Conservation (phyloP, 2,329 filamentous ascomycete genomes). For the Corynespora cassiicola region DNA sequence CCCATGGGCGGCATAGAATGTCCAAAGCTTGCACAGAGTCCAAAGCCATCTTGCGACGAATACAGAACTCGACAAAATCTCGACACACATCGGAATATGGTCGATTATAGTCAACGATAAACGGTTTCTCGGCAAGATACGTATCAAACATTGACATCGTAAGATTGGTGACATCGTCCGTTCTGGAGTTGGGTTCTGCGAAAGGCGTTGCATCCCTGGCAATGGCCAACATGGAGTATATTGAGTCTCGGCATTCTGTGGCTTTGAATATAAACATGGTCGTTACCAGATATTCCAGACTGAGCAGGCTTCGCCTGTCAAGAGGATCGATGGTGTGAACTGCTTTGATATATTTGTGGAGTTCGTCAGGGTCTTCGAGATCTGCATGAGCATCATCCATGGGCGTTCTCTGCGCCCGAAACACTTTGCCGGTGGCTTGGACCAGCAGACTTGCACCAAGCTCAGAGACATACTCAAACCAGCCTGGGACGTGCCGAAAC, state of each 20-base stretch:
- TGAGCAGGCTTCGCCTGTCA: no score
- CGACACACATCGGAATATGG: slow-evolving; percentile 37
- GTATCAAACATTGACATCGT: no score
- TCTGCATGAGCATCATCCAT: neutral
- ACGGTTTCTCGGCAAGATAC: slow-evolving; percentile 23
- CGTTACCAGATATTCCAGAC: slow-evolving; percentile 44
- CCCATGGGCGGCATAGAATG: slow-evolving; percentile 49
- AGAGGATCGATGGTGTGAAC: no score
- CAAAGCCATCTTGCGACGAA: no score
- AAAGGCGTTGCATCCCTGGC: slow-evolving; percentile 38
- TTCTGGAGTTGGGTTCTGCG: no score
- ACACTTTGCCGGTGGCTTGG: slow-evolving; percentile 40
- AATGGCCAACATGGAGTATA: slow-evolving; percentile 44
- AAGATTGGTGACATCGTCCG: no score
- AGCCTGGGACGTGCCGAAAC: slow-evolving; percentile 30
- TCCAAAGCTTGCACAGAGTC: slow-evolving; percentile 40
- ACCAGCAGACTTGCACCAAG: slow-evolving; percentile 46
- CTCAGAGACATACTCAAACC: slow-evolving; percentile 43
- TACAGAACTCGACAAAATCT: slow-evolving; percentile 43
- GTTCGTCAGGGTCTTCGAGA: no score
- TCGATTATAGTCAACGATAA: slow-evolving; percentile 38
- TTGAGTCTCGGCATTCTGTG: slow-evolving; percentile 32
- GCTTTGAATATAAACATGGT: slow-evolving; percentile 37
- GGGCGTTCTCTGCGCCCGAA: slow-evolving; percentile 22
- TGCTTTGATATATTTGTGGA: no score